Evolutionary conservation across 805 yeast species (phyloP).

Genomic region (Groenewaldozyma tartarivorans): DNA sequence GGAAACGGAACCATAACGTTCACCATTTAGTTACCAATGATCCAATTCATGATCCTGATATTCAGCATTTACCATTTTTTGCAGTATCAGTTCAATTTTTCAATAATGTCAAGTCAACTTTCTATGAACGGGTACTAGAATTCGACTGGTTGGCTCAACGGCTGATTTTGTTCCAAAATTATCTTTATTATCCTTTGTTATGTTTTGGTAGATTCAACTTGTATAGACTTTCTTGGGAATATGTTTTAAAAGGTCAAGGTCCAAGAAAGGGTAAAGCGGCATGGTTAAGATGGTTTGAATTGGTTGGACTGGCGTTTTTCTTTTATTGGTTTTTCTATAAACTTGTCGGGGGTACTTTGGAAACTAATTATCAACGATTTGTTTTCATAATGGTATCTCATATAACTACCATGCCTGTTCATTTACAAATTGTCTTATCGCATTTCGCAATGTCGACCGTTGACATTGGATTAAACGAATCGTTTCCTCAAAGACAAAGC

Average conservation of each 20-base stretch:
- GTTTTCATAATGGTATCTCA: conserved; percentile 64
- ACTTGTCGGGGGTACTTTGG: conserved; percentile 42
- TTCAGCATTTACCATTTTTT: conserved; percentile 85
- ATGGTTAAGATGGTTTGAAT: conserved; percentile 74
- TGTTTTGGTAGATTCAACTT: conserved; percentile 80
- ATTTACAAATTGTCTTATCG: conserved; percentile 80
- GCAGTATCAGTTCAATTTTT: conserved; percentile 71
- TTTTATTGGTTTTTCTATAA: conserved; percentile 75
- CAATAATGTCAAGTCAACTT: conserved; percentile 66
- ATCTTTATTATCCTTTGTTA: conserved; percentile 67
- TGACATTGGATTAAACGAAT: conserved; percentile 71
- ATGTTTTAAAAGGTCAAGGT: conserved; percentile 64
- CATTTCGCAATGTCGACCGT: conserved; percentile 93
- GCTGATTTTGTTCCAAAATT: conserved; percentile 56
- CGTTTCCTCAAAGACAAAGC: conserved; percentile 69
- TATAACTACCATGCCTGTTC: conserved; percentile 80
- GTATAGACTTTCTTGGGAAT: conserved; percentile 73
- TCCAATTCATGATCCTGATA: conserved; percentile 90
- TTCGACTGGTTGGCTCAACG: conserved; percentile 57
- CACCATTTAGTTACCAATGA: conserved; percentile 88
- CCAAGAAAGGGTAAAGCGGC: conserved; percentile 78
- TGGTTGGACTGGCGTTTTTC: conserved; percentile 60
- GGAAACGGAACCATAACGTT: conserved; percentile 92
- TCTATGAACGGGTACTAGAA: conserved; percentile 57
- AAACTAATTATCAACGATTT: conserved; percentile 45